These are phyloP conservation scores for Penicillium decumbens DNA, from an alignment of 2,329 filamentous ascomycete genomes.

Conservation along the genomic window DNA sequence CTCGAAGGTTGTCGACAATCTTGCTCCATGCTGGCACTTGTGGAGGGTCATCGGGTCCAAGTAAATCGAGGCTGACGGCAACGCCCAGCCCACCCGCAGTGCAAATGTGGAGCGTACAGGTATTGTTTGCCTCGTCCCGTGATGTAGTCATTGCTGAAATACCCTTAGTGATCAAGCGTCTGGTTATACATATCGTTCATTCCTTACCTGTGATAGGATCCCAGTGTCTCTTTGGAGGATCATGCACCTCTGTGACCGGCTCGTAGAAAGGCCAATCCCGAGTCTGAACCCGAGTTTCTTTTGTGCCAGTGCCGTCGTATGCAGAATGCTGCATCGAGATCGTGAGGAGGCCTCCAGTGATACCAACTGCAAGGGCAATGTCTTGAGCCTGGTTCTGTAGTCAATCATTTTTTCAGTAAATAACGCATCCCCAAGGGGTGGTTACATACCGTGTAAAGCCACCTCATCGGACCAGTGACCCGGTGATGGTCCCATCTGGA, in stretches of 20 bases:
- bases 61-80: conserved; percentile 12
- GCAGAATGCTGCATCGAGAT: conserved; percentile 18
- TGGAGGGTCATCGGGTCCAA: conserved; percentile 2
- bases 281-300: conserved; percentile 5
- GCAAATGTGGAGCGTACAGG: conserved; percentile 28
- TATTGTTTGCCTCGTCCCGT: conserved; percentile 8
- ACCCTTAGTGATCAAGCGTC: neutral
- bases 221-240: conserved; percentile 20
- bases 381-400: conserved; percentile 20
- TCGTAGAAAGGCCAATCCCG: conserved; percentile 24
- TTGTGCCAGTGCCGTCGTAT: conserved; percentile 13
- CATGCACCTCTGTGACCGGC: conserved; percentile 4
- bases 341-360: conserved; percentile 23
- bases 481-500: conserved; percentile 12
- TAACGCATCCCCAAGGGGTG: neutral
- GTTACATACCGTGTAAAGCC: conserved; percentile 29
- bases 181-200: neutral
- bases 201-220: conserved; percentile 35
- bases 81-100: conserved; percentile 28
- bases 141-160: conserved; percentile 24
- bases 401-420: conserved; percentile 6
- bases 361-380: conserved; percentile 24
- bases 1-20: conserved; percentile 31
- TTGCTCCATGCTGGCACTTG: conserved; percentile 27
- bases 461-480: conserved; percentile 32